Percentiles rank a stretch among this genome's conserved stretches.
phyloP scores from a whole-genome alignment of 768 basidiomycete species.

The Pleurotus eryngii region DNA sequence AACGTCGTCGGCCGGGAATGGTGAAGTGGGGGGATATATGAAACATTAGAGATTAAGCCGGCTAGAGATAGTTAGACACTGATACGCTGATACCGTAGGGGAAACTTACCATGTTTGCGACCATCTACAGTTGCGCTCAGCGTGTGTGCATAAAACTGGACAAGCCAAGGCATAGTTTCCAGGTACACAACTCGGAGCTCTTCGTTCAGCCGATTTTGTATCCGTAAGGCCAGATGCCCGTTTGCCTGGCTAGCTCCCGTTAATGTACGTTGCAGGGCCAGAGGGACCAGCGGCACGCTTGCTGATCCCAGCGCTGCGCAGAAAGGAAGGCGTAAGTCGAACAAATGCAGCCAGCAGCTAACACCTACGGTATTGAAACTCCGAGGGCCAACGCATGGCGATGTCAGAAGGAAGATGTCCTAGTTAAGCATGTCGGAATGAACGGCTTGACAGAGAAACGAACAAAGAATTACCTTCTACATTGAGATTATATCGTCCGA shows the following conservation, averaged over 20 bases:
- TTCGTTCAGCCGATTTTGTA: constrained; percentile 56
- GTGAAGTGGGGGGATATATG: constrained; percentile 65
- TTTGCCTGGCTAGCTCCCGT: constrained; percentile 72
- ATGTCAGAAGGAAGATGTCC: constrained; percentile 51
- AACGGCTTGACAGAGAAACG: background rate
- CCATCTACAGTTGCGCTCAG: constrained; percentile 51
- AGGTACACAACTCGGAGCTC: constrained; percentile 62
- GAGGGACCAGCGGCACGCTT: constrained; percentile 40
- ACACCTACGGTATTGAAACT: constrained; percentile 62
- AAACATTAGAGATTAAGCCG: constrained; percentile 59
- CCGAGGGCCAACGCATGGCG: constrained; percentile 46
- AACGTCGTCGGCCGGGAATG: constrained; percentile 77
- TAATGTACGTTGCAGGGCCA: constrained; percentile 68
- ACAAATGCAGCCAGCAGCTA: background rate
- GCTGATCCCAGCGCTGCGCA: constrained; percentile 32
- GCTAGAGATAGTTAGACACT: constrained; percentile 32
- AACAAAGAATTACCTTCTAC: constrained; percentile 31
- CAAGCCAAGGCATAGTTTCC: constrained; percentile 92
- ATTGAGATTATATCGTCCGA: constrained; percentile 47
- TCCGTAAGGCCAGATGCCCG: constrained; percentile 64
- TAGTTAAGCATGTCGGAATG: constrained; percentile 18
- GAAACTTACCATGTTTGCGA: constrained; percentile 37
- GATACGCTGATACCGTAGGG: background rate
- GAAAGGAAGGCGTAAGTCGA: background rate
- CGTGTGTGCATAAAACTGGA: constrained; percentile 86